Conservation (phyloP, 1,139 yeast genomes). For the Hyphopichia fennica region DNA sequence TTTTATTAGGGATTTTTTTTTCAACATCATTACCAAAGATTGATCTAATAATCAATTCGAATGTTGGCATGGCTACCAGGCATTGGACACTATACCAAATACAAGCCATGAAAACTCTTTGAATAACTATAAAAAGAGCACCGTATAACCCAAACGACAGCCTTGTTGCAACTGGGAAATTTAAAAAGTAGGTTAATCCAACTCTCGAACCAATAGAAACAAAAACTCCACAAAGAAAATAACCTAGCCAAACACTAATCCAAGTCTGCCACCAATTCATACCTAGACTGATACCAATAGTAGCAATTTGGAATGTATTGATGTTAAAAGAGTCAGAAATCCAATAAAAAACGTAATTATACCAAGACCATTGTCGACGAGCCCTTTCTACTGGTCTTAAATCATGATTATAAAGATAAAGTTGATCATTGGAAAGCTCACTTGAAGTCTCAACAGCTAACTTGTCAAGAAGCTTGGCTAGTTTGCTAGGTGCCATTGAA, state of each 20-base stretch:
- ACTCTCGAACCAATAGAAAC: conserved; percentile 66
- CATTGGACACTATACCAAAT: conserved; percentile 87
- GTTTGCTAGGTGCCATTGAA: no score
- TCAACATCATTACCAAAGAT: conserved; percentile 64
- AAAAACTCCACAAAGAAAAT: conserved; percentile 58
- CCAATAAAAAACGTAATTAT: conserved; percentile 78
- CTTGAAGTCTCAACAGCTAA: no score
- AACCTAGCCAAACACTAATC: conserved; percentile 81
- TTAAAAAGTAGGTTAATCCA: conserved; percentile 72
- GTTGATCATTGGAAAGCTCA: no score
- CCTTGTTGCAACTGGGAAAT: conserved; percentile 76
- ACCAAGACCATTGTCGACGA: conserved; percentile 80
- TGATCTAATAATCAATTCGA: conserved; percentile 66
- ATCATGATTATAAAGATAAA: conserved; percentile 70
- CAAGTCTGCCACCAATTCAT: conserved; percentile 90
- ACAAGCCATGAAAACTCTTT: conserved; percentile 79
- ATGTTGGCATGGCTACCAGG: conserved; percentile 81
- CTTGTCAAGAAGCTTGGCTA: no score
- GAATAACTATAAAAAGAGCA: conserved; percentile 75
- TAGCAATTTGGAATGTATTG: conserved; percentile 89
- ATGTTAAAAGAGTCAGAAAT: conserved; percentile 84
- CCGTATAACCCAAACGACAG: conserved; percentile 79
- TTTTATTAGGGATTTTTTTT: conserved; percentile 45
- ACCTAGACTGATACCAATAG: conserved; percentile 70
- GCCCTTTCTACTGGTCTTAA: conserved; percentile 71